Conservation (phyloP, 768 basidiomycete genomes). For the Pholiota molesta region DNA sequence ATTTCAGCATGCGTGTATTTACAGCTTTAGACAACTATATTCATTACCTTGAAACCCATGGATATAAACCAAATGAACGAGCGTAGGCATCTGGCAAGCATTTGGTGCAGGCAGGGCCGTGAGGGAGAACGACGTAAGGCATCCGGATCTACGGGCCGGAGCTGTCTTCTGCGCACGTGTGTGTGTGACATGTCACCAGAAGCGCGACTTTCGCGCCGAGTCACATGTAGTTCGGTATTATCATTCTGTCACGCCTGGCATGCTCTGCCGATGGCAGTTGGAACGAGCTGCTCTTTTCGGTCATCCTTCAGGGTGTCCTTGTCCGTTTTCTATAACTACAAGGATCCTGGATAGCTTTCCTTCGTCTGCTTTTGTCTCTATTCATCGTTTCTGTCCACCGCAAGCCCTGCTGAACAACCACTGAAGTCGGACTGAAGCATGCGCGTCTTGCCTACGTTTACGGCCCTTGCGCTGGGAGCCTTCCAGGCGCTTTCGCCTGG, state of each 20-base stretch:
- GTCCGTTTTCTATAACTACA: not conserved
- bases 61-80: slow-evolving; percentile 57
- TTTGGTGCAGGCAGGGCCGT: no score
- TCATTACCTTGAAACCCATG: slow-evolving; percentile 59
- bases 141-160: not conserved
- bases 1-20: not conserved
- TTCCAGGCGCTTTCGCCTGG: slow-evolving; percentile 37
- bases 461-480: slow-evolving; percentile 9
- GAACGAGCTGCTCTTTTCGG: slow-evolving; percentile 3
- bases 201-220: slow-evolving; percentile 3
- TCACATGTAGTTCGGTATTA: not conserved
- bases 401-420: no score
- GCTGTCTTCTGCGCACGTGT: not conserved
- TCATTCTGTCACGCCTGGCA: not conserved
- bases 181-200: not conserved
- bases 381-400: no score
- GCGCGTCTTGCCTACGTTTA: not conserved
- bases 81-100: slow-evolving; percentile 22
- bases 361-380: not conserved
- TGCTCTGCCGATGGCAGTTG: not conserved
- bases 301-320: not conserved
- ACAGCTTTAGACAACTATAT: no score
- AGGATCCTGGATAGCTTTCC: not conserved
- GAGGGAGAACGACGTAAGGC: not conserved
- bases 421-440: not conserved